phyloP scores from a whole-genome alignment of 2,329 filamentous ascomycete species.

The Aureobasidium vineae region DNA sequence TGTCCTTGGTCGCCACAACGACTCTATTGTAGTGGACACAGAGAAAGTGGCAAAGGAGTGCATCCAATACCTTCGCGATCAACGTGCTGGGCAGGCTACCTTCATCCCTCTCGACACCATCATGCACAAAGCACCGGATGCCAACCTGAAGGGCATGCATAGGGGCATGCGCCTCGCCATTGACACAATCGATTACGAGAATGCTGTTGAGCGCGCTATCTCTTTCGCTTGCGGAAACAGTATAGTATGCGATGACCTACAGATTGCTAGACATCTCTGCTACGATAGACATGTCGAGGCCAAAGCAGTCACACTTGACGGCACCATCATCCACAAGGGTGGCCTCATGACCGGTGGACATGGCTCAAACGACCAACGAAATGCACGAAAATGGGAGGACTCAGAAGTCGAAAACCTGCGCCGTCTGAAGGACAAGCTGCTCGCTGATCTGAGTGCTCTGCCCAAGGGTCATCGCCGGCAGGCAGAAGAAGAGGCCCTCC shows the following conservation, averaged over 20 bases:
- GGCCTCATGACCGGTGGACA: conserved; percentile 96
- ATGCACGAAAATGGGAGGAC: conserved; percentile 77
- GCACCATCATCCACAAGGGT: conserved; percentile 95
- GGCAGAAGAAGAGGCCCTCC: conserved; percentile 74
- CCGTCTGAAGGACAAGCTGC: conserved; percentile 70
- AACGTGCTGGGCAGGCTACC: conserved; percentile 80
- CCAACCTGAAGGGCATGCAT: conserved; percentile 83
- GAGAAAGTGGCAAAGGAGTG: conserved; percentile 94
- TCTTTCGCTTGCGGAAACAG: conserved; percentile 93
- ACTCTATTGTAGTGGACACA: conserved; percentile 91
- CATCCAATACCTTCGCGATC: conserved; percentile 89
- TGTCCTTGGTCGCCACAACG: conserved; percentile 87
- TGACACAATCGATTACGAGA: conserved; percentile 93
- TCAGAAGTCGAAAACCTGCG: conserved; percentile 83
- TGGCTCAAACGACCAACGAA: conserved; percentile 69
- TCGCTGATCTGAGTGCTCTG: conserved; percentile 73
- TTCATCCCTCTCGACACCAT: conserved; percentile 98
- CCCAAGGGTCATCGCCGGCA: conserved; percentile 75
- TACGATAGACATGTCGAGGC: conserved; percentile 82
- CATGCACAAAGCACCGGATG: conserved; percentile 87
- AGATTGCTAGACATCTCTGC: conserved; percentile 83
- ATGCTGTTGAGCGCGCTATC: conserved; percentile 84
- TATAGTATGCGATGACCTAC: conserved; percentile 85
- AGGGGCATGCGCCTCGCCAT: conserved; percentile 84
- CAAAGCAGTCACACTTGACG: conserved; percentile 91